Evolutionary conservation across 169 alveolate genomes (phyloP).

Genomic region (Neospora caninum): DNA sequence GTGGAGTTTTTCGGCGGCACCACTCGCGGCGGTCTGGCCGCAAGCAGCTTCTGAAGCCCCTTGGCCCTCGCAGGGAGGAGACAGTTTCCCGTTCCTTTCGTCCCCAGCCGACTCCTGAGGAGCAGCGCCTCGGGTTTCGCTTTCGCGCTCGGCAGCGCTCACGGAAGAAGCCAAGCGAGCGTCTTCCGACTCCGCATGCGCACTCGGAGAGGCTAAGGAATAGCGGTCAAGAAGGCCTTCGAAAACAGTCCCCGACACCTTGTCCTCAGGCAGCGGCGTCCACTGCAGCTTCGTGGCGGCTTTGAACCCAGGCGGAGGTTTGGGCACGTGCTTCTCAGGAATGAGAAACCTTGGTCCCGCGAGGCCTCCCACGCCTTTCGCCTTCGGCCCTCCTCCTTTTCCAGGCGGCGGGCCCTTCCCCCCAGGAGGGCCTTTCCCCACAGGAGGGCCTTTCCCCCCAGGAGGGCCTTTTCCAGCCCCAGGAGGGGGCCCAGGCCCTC

Average conservation of each 20-base stretch:
- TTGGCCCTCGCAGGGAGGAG: too few species aligned
- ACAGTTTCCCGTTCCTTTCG: too few species aligned
- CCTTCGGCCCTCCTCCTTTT: conserved; percentile 25
- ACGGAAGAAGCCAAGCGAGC: neutral
- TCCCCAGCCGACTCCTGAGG: too few species aligned
- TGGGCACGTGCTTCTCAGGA: neutral
- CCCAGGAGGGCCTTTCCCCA: neutral
- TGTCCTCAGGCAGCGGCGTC: conserved; percentile 4
- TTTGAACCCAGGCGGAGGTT: conserved; percentile 33
- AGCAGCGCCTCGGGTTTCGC: too few species aligned
- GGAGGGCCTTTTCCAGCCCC: neutral
- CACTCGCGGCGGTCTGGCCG: too few species aligned
- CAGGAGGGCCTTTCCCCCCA: neutral
- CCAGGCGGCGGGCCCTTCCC: neutral
- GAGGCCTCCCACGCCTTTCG: neutral
- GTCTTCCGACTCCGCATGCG: neutral
- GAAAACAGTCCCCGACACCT: conserved; percentile 26
- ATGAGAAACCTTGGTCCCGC: conserved; percentile 15
- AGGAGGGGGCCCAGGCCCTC: neutral
- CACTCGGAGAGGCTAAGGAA: neutral
- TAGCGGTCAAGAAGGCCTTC: neutral
- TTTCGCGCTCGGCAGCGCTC: too few species aligned
- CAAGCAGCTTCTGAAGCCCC: too few species aligned
- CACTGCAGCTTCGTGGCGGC: conserved; percentile 35
- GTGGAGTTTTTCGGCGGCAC: too few species aligned